Evolutionary conservation across 768 basidiomycete genomes (phyloP).

Genomic region (Boletus rubroflammeus): DNA sequence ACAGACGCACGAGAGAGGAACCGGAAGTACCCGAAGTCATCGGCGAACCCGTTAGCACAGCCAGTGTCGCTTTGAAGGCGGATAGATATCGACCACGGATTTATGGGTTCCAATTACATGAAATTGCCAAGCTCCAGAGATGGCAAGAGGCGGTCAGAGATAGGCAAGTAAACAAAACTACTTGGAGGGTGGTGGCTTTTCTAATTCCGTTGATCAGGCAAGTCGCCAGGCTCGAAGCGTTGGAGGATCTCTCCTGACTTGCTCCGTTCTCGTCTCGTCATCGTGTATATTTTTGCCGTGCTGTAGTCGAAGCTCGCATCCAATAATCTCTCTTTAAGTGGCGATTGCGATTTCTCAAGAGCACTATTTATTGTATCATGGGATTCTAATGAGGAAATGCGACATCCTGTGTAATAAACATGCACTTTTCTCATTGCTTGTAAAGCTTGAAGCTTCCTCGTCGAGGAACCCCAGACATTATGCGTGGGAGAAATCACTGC

Average conservation of each 20-base stretch:
- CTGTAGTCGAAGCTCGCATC: conserved; percentile 5
- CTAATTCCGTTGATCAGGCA: conserved; percentile 34
- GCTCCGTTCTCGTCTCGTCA: not conserved
- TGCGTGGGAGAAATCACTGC: too few relatives aligned
- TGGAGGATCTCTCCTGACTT: conserved; percentile 36
- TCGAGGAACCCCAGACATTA: too few relatives aligned
- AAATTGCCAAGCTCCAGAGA: conserved; percentile 86
- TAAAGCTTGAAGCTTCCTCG: too few relatives aligned
- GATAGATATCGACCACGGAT: conserved; percentile 91
- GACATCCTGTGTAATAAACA: too few relatives aligned
- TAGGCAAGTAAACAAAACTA: conserved; percentile 42
- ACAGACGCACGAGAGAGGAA: conserved; percentile 54
- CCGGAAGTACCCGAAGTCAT: conserved; percentile 49
- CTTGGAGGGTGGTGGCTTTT: not conserved
- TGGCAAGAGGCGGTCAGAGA: conserved; percentile 96
- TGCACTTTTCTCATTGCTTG: too few relatives aligned
- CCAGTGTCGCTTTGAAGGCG: conserved; percentile 80
- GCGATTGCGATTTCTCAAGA: too few relatives aligned
- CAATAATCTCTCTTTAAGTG: not conserved
- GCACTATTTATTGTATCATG: too few relatives aligned
- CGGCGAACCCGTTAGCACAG: conserved; percentile 71
- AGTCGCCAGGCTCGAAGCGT: conserved; percentile 46
- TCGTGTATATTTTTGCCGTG: conserved; percentile 3
- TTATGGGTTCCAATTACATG: conserved; percentile 95
- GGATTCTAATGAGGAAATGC: too few relatives aligned